These are phyloP conservation scores for Nasturtium officinale DNA, from an alignment of 345 rosid species.

Conservation along the genomic window DNA sequence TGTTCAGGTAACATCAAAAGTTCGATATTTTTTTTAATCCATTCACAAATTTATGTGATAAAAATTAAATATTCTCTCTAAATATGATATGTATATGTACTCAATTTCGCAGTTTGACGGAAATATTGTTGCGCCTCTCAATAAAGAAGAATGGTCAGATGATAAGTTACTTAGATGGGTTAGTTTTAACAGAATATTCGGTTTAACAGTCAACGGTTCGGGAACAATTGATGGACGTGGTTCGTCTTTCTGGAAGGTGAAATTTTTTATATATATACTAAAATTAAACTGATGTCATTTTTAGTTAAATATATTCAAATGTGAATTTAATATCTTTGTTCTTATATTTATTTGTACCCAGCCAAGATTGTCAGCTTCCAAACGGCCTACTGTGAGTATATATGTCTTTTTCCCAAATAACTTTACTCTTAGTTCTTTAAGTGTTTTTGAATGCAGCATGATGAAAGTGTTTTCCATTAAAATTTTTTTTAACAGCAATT, in stretches of 20 bases:
- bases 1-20: constrained; percentile 43
- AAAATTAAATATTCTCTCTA: background rate
- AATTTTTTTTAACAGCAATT: constrained; percentile 36
- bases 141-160: constrained; percentile 26
- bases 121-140: constrained; percentile 19
- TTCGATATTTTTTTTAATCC: background rate
- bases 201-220: constrained; percentile 16
- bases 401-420: background rate
- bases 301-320: background rate
- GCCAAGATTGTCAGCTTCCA: background rate
- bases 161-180: background rate
- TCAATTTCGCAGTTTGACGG: constrained; percentile 14
- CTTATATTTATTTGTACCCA: background rate
- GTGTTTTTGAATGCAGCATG: background rate
- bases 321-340: background rate
- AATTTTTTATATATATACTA: background rate
- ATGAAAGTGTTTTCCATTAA: background rate
- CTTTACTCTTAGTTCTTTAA: background rate
- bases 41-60: background rate
- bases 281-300: background rate
- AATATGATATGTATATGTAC: background rate
- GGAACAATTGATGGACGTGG: constrained; percentile 38
- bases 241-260: constrained; percentile 38
- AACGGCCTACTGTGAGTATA: constrained; percentile 36
- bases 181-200: background rate